Evolutionary conservation across 352 stramenopile species (phyloP).

Genomic region (Pythium brachiatum): DNA sequence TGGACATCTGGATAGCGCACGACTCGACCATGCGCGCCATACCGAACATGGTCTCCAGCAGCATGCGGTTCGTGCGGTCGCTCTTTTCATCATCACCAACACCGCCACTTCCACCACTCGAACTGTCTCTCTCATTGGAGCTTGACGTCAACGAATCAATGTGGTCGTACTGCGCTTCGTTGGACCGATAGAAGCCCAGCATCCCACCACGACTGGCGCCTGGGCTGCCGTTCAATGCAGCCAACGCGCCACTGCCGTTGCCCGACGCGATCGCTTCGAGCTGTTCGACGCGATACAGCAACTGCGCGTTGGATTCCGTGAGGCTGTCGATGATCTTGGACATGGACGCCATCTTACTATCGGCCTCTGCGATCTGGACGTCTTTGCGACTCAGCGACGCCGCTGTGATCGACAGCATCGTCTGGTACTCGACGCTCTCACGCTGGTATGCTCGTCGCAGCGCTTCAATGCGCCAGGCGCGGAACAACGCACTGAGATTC

Average conservation of each 20-base stretch:
- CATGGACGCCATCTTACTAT: slow-evolving; percentile 70
- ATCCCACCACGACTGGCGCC: not conserved
- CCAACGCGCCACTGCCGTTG: slow-evolving; percentile 10
- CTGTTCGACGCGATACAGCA: slow-evolving; percentile 60
- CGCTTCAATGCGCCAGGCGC: slow-evolving; percentile 69
- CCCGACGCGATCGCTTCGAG: slow-evolving; percentile 50
- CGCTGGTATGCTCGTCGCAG: slow-evolving; percentile 67
- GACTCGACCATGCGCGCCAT: slow-evolving; percentile 86
- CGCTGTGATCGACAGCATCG: slow-evolving; percentile 76
- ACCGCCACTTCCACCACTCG: not conserved
- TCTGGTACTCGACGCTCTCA: slow-evolving; percentile 75
- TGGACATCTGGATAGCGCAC: slow-evolving; percentile 79
- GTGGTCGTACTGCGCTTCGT: slow-evolving; percentile 5
- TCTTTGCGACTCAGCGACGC: slow-evolving; percentile 77
- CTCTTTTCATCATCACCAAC: slow-evolving; percentile 53
- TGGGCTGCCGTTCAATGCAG: not conserved
- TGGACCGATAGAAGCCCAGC: slow-evolving; percentile 12
- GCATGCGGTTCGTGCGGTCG: slow-evolving; percentile 70
- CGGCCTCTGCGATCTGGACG: slow-evolving; percentile 56
- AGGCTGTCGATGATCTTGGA: slow-evolving; percentile 76
- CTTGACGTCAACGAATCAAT: slow-evolving; percentile 28
- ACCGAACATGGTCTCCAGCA: slow-evolving; percentile 77
- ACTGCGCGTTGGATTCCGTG: slow-evolving; percentile 68
- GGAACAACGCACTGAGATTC: slow-evolving; percentile 61
- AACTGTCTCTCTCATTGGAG: not conserved